These are phyloP conservation scores for Botrytis squamosa DNA, from an alignment of 2,329 filamentous ascomycete species.

Conservation along the genomic window DNA sequence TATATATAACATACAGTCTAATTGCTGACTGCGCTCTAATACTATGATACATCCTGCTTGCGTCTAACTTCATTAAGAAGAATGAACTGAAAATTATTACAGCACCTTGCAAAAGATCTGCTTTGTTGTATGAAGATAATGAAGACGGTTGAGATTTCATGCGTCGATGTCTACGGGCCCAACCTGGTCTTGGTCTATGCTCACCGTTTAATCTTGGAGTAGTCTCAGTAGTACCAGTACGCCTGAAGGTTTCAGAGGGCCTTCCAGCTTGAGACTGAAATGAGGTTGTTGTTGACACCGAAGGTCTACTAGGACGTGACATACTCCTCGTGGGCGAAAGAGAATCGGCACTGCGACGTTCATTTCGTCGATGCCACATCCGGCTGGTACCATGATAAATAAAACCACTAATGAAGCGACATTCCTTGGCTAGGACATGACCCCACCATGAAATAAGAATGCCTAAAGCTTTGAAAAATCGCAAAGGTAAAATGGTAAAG, in stretches of 20 bases:
- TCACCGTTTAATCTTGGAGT: slow-evolving; percentile 30
- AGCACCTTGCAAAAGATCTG: slow-evolving; percentile 86
- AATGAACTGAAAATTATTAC: slow-evolving; percentile 84
- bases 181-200: slow-evolving; percentile 34
- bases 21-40: slow-evolving; percentile 95
- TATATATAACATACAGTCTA: slow-evolving; percentile 98
- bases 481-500: slow-evolving; percentile 88
- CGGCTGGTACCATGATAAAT: slow-evolving; percentile 78
- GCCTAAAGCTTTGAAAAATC: slow-evolving; percentile 77
- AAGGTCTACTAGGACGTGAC: slow-evolving; percentile 33
- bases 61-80: slow-evolving; percentile 86
- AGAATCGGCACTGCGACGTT: slow-evolving; percentile 44
- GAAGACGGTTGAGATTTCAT: slow-evolving; percentile 83
- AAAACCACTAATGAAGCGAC: slow-evolving; percentile 68
- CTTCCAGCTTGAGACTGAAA: slow-evolving; percentile 31
- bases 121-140: slow-evolving; percentile 86
- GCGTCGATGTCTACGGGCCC: slow-evolving; percentile 58
- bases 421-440: slow-evolving; percentile 69
- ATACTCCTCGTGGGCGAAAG: slow-evolving; percentile 34
- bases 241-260: slow-evolving; percentile 24
- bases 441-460: slow-evolving; percentile 79
- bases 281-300: slow-evolving; percentile 32
- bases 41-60: slow-evolving; percentile 96
- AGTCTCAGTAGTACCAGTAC: slow-evolving; percentile 26
- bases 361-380: slow-evolving; percentile 62